Evolutionary conservation across 2,329 filamentous ascomycete genomes (phyloP).

Genomic region (Paraconiothyrium sp.): DNA sequence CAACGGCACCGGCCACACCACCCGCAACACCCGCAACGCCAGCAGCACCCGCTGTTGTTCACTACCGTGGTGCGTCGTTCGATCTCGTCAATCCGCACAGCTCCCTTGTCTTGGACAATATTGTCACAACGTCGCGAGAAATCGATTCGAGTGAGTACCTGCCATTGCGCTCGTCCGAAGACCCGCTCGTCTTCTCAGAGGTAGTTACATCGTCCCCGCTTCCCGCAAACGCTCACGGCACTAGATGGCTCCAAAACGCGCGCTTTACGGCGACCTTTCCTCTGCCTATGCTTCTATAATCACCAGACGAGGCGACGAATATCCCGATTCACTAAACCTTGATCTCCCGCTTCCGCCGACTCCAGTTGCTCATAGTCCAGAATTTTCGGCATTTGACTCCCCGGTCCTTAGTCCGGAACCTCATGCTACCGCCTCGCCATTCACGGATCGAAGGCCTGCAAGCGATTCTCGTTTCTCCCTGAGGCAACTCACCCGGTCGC

Average conservation of each 20-base stretch:
- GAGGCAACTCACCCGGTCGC: constrained; percentile 40
- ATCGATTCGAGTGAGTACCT: constrained; percentile 47
- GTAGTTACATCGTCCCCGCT: constrained; percentile 22
- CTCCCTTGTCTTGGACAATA: constrained; percentile 46
- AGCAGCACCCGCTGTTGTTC: constrained; percentile 48
- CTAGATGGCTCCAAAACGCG: constrained; percentile 45
- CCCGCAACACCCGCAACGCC: constrained; percentile 45
- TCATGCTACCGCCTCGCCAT: constrained; percentile 30
- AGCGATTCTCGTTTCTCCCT: constrained; percentile 44
- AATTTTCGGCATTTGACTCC: constrained; percentile 39
- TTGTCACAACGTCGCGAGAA: constrained; percentile 49
- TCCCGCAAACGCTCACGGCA: constrained; percentile 14
- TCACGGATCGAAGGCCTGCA: constrained; percentile 26
- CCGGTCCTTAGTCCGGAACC: constrained; percentile 39
- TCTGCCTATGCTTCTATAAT: constrained; percentile 43
- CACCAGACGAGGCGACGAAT: constrained; percentile 31
- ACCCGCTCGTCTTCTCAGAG: constrained; percentile 31
- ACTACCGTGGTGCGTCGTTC: constrained; percentile 52
- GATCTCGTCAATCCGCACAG: constrained; percentile 52
- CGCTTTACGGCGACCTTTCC: constrained; percentile 41
- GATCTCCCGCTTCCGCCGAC: constrained; percentile 37
- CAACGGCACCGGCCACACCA: constrained; percentile 44
- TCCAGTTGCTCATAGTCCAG: constrained; percentile 37
- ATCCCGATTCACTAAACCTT: constrained; percentile 19
- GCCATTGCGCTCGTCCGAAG: constrained; percentile 34